Evolutionary conservation across 192 early-diverging fungal genomes (phyloP).

Genomic region (Allomyces macrogynus): DNA sequence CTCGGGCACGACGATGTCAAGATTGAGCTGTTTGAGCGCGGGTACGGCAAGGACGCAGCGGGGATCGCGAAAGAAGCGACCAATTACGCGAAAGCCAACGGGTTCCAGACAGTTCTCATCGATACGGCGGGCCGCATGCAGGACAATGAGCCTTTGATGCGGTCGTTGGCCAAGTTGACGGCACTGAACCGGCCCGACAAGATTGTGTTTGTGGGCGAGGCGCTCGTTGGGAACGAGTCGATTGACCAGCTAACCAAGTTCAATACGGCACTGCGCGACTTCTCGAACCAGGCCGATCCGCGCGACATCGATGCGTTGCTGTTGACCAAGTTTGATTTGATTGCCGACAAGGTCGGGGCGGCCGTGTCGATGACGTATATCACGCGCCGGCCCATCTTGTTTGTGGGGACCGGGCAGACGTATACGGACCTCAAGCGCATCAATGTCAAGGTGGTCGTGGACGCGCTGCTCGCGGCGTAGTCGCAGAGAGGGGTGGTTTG

Average conservation of each 20-base stretch:
- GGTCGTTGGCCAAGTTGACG: conserved; percentile 81
- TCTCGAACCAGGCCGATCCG: conserved; percentile 54
- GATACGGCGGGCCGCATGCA: conserved; percentile 98
- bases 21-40: conserved; percentile 82
- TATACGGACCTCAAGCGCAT: conserved; percentile 85
- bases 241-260: conserved; percentile 92
- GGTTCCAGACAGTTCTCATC: conserved; percentile 78
- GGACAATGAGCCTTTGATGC: conserved; percentile 95
- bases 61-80: conserved; percentile 89
- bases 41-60: conserved; percentile 93
- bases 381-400: conserved; percentile 84
- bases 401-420: conserved; percentile 94
- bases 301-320: conserved; percentile 91
- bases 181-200: conserved; percentile 82
- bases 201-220: conserved; percentile 94
- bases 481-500: too few relatives aligned
- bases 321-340: conserved; percentile 89
- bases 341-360: conserved; percentile 91
- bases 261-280: conserved; percentile 76
- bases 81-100: conserved; percentile 41
- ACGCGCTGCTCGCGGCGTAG: conserved; percentile 35
- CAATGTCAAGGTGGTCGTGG: conserved; percentile 53
- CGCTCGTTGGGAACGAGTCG: conserved; percentile 88
- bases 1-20: conserved; percentile 20
- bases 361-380: conserved; percentile 90